Percentiles rank a stretch among this genome's conserved stretches.
These are phyloP conservation scores for Penicillium nucicola DNA, from an alignment of 495 filamentous ascomycete genomes.

Conservation along the genomic window DNA sequence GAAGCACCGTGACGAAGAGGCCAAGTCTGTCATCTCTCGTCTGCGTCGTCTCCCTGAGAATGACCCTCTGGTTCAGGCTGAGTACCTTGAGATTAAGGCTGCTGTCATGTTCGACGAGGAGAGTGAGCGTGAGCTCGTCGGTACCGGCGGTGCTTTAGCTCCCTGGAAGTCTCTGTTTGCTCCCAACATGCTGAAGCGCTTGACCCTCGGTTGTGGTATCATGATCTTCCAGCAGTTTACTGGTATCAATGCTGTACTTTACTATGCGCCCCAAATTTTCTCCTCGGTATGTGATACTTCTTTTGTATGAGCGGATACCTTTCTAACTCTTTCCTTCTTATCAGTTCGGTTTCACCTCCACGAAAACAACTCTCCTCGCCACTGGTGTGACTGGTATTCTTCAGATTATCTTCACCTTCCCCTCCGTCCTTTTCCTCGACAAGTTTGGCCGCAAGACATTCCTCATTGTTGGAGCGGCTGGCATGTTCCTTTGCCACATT, in stretches of 20 bases:
- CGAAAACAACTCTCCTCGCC: conserved; percentile 57
- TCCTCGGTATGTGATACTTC: neutral
- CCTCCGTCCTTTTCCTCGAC: conserved; percentile 68
- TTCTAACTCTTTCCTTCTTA: neutral
- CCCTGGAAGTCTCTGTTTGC: conserved; percentile 52
- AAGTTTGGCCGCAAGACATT: conserved; percentile 66
- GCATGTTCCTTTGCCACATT: conserved; percentile 59
- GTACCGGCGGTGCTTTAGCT: conserved; percentile 51
- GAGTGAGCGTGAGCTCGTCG: conserved; percentile 51
- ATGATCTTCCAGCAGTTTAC: conserved; percentile 57
- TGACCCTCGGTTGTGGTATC: conserved; percentile 49
- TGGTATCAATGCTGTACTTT: conserved; percentile 62
- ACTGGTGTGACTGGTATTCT: conserved; percentile 69
- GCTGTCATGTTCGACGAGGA: conserved; percentile 57
- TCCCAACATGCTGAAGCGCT: conserved; percentile 60
- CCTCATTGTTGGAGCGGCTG: conserved; percentile 66
- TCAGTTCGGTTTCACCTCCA: conserved; percentile 27
- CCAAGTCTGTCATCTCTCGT: conserved; percentile 55
- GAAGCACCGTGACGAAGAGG: conserved; percentile 77
- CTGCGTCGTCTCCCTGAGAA: conserved; percentile 61
- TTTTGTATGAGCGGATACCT: too few species aligned
- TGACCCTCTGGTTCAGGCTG: conserved; percentile 62
- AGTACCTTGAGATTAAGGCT: conserved; percentile 65
- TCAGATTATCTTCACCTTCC: conserved; percentile 65
- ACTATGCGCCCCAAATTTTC: conserved; percentile 50